phyloP scores from a whole-genome alignment of 805 yeast species.

The Candida krabiensis region DNA sequence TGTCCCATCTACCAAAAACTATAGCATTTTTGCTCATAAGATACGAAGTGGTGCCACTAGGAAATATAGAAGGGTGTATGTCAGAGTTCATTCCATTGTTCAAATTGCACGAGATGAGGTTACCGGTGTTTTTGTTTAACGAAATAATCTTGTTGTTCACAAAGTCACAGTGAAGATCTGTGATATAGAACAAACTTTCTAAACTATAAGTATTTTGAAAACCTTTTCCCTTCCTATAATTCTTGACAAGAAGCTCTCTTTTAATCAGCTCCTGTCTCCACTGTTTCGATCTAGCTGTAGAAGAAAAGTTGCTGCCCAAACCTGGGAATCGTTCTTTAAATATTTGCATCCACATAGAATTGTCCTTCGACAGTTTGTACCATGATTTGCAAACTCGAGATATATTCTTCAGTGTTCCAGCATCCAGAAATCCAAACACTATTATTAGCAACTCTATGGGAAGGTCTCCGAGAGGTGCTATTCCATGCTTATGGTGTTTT shows the following conservation, averaged over 20 bases:
- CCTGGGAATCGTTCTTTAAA: constrained; percentile 41
- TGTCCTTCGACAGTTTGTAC: constrained; percentile 45
- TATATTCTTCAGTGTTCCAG: constrained; percentile 39
- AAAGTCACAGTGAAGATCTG: constrained; percentile 30
- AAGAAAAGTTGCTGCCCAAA: constrained; percentile 36
- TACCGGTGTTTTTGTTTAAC: constrained; percentile 27
- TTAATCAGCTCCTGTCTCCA: constrained; percentile 50
- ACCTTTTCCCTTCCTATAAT: constrained; percentile 39
- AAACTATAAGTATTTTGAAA: constrained; percentile 20
- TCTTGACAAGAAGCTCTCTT: constrained; percentile 35
- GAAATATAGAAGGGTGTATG: constrained; percentile 22
- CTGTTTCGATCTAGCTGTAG: constrained; percentile 40
- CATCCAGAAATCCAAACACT: constrained; percentile 47
- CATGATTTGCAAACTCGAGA: constrained; percentile 50
- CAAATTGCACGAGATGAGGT: constrained; percentile 22
- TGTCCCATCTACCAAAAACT: constrained; percentile 36
- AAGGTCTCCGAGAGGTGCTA: constrained; percentile 27
- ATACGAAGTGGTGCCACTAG: constrained; percentile 32
- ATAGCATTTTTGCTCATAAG: constrained; percentile 27
- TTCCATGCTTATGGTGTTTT: background rate
- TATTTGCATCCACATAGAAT: constrained; percentile 47
- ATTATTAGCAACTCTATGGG: constrained; percentile 48
- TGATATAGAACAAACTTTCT: constrained; percentile 19
- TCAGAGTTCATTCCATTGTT: constrained; percentile 25
- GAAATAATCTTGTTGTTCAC: constrained; percentile 23